Percentiles rank a stretch among this genome's conserved stretches.
phyloP scores from a whole-genome alignment of 1,284 basidiomycete genomes.

The Ustilago loliicola region DNA sequence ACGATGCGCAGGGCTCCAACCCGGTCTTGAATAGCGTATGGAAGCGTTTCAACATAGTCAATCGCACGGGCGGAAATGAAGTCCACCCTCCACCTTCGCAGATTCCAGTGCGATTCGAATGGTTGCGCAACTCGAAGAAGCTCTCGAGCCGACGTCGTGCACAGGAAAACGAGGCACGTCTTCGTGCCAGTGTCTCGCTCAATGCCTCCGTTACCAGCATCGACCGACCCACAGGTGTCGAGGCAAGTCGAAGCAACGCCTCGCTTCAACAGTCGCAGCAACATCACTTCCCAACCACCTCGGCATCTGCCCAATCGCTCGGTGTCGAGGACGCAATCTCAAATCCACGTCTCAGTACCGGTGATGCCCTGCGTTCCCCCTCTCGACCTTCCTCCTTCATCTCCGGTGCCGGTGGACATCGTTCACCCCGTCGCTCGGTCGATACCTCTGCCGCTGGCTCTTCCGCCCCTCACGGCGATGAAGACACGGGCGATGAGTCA shows the following conservation, averaged over 20 bases:
- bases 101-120: constrained; percentile 64
- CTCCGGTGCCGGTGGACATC: constrained; percentile 25
- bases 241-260: constrained; percentile 27
- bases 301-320: constrained; percentile 30
- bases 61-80: constrained; percentile 55
- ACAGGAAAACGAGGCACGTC: constrained; percentile 29
- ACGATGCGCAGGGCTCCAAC: constrained; percentile 30
- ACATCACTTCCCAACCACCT: constrained; percentile 14
- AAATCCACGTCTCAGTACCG: constrained; percentile 16
- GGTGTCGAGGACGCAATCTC: constrained; percentile 14
- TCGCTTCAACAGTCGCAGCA: constrained; percentile 13
- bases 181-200: constrained; percentile 37
- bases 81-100: constrained; percentile 49
- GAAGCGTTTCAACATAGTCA: constrained; percentile 57
- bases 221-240: constrained; percentile 18
- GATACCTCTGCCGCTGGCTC: constrained; percentile 49
- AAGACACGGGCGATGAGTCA: constrained; percentile 67
- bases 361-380: constrained; percentile 19
- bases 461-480: constrained; percentile 30
- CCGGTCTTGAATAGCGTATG: constrained; percentile 60
- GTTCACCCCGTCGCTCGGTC: constrained; percentile 35
- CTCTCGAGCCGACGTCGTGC: constrained; percentile 9
- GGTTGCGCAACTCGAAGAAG: constrained; percentile 56
- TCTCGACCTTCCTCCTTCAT: constrained; percentile 45
- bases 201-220: constrained; percentile 42